Conservation (phyloP, 139 green algal species). For the Haematococcus sp. region DNA sequence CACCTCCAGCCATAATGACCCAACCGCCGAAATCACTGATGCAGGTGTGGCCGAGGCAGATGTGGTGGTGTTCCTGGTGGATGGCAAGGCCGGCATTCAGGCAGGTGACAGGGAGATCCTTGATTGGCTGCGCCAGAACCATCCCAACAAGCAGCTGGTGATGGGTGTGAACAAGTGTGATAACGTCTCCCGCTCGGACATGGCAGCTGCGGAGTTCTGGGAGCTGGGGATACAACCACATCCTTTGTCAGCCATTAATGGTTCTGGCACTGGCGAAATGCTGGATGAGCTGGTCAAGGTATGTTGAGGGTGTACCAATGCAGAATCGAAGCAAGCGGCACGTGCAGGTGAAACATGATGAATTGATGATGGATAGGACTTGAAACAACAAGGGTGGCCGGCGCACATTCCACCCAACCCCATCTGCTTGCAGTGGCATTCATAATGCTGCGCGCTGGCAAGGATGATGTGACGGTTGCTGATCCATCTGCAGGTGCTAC, state of each 20-base stretch:
- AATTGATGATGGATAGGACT: no score
- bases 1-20: no score
- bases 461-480: no score
- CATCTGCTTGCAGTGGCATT: slow-evolving; percentile 2
- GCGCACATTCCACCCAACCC: no score
- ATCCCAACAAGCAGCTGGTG: slow-evolving; percentile 76
- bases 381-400: no score
- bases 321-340: not conserved
- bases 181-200: slow-evolving; percentile 67
- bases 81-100: slow-evolving; percentile 86
- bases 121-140: slow-evolving; percentile 79
- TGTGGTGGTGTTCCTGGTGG: slow-evolving; percentile 82
- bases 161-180: slow-evolving; percentile 99
- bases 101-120: slow-evolving; percentile 84
- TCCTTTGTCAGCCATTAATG: slow-evolving; percentile 88
- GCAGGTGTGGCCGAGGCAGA: slow-evolving; percentile 86
- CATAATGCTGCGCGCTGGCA: not conserved
- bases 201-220: slow-evolving; percentile 83
- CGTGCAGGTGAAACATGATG: not conserved
- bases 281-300: slow-evolving; percentile 67
- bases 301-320: not conserved
- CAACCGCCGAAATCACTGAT: not conserved
- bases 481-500: slow-evolving; percentile 29
- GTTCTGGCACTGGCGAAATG: slow-evolving; percentile 88
- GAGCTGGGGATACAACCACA: slow-evolving; percentile 73